Evolutionary conservation across 129 eudicot genomes (phyloP).

Genomic region (Scalesia atractyloides): DNA sequence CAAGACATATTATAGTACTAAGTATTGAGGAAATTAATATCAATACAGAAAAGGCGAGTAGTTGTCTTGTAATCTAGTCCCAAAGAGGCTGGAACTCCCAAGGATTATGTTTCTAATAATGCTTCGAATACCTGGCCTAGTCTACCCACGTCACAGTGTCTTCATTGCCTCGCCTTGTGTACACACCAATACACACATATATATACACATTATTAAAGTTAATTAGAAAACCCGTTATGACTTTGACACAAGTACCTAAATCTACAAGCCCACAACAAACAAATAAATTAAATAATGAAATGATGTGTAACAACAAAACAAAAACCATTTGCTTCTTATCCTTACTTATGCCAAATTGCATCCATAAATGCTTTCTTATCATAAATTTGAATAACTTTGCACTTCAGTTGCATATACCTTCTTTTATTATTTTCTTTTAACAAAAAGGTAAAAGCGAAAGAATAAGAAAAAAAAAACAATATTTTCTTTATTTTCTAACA

Average conservation of each 20-base stretch:
- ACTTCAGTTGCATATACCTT: not conserved
- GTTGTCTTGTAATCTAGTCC: conserved; percentile 32
- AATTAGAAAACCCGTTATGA: not conserved
- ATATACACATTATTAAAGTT: not conserved
- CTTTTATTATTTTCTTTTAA: not conserved
- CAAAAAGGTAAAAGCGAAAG: not conserved
- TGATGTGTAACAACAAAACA: not conserved
- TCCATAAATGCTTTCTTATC: not conserved
- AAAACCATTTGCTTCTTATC: conserved; percentile 1
- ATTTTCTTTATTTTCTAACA: not conserved
- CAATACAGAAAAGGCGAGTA: not conserved
- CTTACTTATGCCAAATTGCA: no score
- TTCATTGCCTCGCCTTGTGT: not conserved
- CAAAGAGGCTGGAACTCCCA: conserved; percentile 30
- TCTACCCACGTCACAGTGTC: conserved; percentile 14
- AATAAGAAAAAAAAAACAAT: not conserved
- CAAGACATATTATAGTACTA: conserved; percentile 11
- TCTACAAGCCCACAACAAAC: conserved; percentile 6
- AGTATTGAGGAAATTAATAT: conserved; percentile 12
- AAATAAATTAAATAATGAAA: not conserved
- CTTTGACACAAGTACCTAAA: conserved; percentile 25
- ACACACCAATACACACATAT: not conserved
- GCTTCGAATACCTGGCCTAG: not conserved
- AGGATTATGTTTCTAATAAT: conserved; percentile 16
- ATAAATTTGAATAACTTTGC: not conserved